Percentiles rank a stretch among this genome's conserved stretches.
Evolutionary conservation across 2,329 filamentous ascomycete genomes (phyloP).

Genomic region (Akanthomyces muscarius): DNA sequence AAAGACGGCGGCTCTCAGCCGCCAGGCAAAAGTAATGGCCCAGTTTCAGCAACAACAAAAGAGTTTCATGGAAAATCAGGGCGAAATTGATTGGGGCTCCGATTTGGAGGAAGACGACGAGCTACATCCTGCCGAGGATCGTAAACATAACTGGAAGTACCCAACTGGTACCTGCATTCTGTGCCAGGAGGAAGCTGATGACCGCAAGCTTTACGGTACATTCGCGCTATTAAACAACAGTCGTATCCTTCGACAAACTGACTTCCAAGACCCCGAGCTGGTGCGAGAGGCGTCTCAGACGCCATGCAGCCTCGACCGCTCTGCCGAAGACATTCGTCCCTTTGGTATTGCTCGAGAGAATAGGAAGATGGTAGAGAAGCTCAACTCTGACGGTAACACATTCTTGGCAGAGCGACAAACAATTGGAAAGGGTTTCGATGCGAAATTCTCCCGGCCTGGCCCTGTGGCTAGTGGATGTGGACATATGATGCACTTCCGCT

Average conservation of each 20-base stretch:
- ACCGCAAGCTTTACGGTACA: constrained; percentile 83
- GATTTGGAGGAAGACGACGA: constrained; percentile 76
- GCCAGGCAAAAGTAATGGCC: constrained; percentile 93
- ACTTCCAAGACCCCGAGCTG: constrained; percentile 75
- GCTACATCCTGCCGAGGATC: constrained; percentile 59
- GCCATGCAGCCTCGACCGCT: constrained; percentile 77
- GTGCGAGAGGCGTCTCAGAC: constrained; percentile 77
- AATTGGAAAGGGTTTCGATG: constrained; percentile 84
- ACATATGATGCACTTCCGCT: constrained; percentile 97
- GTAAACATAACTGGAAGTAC: constrained; percentile 73
- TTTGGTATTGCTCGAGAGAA: constrained; percentile 92
- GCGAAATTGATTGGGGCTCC: constrained; percentile 77
- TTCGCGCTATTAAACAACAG: constrained; percentile 89
- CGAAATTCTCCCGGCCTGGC: constrained; percentile 61
- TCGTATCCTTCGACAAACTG: constrained; percentile 79
- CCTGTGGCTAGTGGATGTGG: constrained; percentile 89
- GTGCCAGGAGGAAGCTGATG: constrained; percentile 93
- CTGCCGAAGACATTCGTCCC: constrained; percentile 76
- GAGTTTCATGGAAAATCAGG: constrained; percentile 86
- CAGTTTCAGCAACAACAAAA: constrained; percentile 98
- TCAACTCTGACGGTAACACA: constrained; percentile 66
- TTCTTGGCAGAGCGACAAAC: constrained; percentile 73
- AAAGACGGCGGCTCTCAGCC: constrained; percentile 84
- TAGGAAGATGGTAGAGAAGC: constrained; percentile 68
- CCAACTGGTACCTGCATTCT: constrained; percentile 90